Base-by-base conservation (phyloP, 2,329 filamentous ascomycete species). In the Leptographium galeiforme region DNA sequence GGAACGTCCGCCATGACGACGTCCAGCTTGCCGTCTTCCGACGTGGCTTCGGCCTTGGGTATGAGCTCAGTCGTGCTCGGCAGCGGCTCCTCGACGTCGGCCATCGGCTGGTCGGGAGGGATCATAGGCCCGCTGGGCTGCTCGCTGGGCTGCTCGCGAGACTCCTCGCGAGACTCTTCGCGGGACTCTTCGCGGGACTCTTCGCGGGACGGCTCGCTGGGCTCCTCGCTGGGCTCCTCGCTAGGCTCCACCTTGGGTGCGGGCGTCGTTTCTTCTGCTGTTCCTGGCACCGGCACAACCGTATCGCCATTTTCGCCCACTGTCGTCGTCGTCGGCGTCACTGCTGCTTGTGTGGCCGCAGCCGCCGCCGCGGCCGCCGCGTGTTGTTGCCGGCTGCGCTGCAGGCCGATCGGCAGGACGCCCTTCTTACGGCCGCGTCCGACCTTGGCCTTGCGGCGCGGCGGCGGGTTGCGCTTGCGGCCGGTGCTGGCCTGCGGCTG, bases 361-460 rank as follows among this genome's bases (percentile, higher is more conserved):
- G 56, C 57, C 0, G 55, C 55, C 0, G 55, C 56, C 0, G 58
- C 55, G 0, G 58, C 51, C 2, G 50, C 50, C 6, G 53, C 53
- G 8, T 49, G 46, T 18, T 19, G 55, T 52, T 8, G 52, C 4
- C 54, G 46, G 44, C 54, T 56, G 8, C 55, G 49, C 47, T 57
- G 58, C 33, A 59, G 47, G 10, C 58, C 58, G 0, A 53, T 38
- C 4, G 69, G 69, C 60, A 72, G 64, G 65, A 84, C 88, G 68
- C 84, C 87, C 77, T 86, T 90, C 75, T 85, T 91, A 57, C 89
- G 80, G 8, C 88, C 88, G 39, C 86, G 82, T 0, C 87, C 75
- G 6, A 55, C 36, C 66, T 87, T 90, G 48, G 78, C 74, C 73
- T 91, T 95, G 66, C 87, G 84, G 66, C 89, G 89, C 0, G 87